Base-by-base conservation (phyloP, 1,284 basidiomycete species). In the Ustanciosporium gigantosporum region DNA sequence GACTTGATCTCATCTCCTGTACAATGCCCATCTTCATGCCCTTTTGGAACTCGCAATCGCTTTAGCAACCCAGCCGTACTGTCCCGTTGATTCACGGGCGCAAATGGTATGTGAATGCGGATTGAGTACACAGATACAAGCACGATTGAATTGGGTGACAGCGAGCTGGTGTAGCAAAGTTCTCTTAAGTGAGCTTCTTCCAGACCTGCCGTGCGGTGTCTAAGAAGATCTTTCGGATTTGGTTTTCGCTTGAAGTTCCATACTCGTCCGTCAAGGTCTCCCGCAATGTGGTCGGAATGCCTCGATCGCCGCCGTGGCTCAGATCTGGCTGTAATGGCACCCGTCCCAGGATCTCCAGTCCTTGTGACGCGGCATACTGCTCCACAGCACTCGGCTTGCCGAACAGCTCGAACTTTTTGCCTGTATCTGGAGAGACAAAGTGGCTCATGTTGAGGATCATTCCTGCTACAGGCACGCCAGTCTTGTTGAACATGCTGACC, bases 401-500 rank as follows among this genome's bases (percentile, higher is more conserved):
- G 62, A 92, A 97, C 11, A 96, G 81, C 66, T 88, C 82, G 61
- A 92, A 89, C 0, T 81, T 81, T 0, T 82, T 83, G 1, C 83
- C 80, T 68, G 91, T 95, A 5, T 84, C 84, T 0, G 88, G 83
- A 69, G 91, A 93, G n/a, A 87, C 81, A 77, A 88, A 96, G 78
- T 91, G 86, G 0, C 91, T 85, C 82, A 95, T 89, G 77, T 98
- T 97, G 41, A 98, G 84, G 0, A 97, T 80, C 3, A 93, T 82
- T 1, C 94, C 94, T 2, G 86, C 84, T 48, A 96, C 89, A 0
- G 93, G 93, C 1, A 96, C 87, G 17, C 84, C 83, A 17, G 96
- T 84, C 79, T 96, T 97, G 45, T 85, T 83, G 74, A 97, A 89
- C 90, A 96, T 96, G 13, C 87, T 83, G 13, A 97, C 88, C 0